Conservation (phyloP, 805 yeast genomes). For the Kregervanrija delftensis region DNA sequence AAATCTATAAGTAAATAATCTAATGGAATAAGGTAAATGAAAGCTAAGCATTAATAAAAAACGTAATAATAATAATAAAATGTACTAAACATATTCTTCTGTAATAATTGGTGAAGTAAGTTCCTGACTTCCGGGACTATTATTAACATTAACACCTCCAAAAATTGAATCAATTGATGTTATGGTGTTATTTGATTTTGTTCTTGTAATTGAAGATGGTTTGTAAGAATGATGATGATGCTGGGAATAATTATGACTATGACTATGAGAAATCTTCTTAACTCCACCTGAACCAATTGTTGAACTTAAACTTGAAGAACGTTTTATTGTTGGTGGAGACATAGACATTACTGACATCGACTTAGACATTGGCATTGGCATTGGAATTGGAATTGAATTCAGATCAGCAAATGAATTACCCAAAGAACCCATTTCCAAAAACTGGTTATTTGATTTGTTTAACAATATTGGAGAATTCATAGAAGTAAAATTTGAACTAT, state of each 20-base stretch:
- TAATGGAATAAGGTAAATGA: too few relatives aligned
- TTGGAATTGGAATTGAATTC: background rate
- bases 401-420: too few relatives aligned
- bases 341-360: background rate
- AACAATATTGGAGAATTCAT: background rate
- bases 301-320: slow-evolving; percentile 11
- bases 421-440: too few relatives aligned
- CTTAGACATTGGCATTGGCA: background rate
- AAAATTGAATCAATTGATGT: background rate
- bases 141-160: too few relatives aligned
- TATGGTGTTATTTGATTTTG: slow-evolving; percentile 6
- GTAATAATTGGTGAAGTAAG: too few relatives aligned
- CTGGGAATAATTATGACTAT: slow-evolving; percentile 13
- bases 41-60: too few relatives aligned
- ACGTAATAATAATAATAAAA: too few relatives aligned
- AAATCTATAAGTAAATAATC: too few relatives aligned
- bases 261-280: slow-evolving; percentile 3
- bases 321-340: slow-evolving; percentile 1
- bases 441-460: background rate
- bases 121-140: too few relatives aligned
- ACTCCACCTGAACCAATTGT: slow-evolving; percentile 6
- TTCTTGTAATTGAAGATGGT: slow-evolving; percentile 9
- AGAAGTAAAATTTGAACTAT: background rate
- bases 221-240: slow-evolving; percentile 21
- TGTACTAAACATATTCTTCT: too few relatives aligned